phyloP scores from a whole-genome alignment of 179 eudicot species.

The Patellifolia procumbens region DNA sequence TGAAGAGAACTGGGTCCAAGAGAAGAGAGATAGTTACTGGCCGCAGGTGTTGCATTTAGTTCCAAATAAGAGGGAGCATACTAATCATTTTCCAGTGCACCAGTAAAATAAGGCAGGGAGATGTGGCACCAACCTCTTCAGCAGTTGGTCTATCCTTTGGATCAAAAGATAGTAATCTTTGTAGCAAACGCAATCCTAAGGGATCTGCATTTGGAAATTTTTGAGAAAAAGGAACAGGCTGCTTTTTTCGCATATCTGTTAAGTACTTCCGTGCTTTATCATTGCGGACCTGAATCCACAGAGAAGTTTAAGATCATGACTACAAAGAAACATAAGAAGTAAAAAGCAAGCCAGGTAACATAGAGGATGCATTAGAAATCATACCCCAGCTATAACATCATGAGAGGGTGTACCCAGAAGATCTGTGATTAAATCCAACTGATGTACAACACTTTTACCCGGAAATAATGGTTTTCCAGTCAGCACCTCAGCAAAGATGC shows the following conservation, averaged over 20 bases:
- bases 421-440: slow-evolving; percentile 85
- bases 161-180: slow-evolving; percentile 82
- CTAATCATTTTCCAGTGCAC: no score
- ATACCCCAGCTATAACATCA: slow-evolving; percentile 78
- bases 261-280: slow-evolving; percentile 91
- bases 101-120: not conserved
- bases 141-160: slow-evolving; percentile 97
- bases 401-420: slow-evolving; percentile 85
- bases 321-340: not conserved
- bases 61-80: not conserved
- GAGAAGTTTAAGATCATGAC: slow-evolving; percentile 5
- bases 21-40: no score
- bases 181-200: slow-evolving; percentile 60
- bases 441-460: slow-evolving; percentile 96
- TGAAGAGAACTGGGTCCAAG: no score
- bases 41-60: no score
- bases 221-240: slow-evolving; percentile 58
- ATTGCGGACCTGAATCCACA: slow-evolving; percentile 66
- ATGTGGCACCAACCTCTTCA: slow-evolving; percentile 58
- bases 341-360: not conserved
- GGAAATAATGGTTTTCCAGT: slow-evolving; percentile 90
- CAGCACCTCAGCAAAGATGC: slow-evolving; percentile 91
- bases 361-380: slow-evolving; percentile 21
- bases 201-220: slow-evolving; percentile 82
- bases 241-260: slow-evolving; percentile 74